phyloP scores from a whole-genome alignment of 2,329 filamentous ascomycete species.

The Arthroderma sp. region DNA sequence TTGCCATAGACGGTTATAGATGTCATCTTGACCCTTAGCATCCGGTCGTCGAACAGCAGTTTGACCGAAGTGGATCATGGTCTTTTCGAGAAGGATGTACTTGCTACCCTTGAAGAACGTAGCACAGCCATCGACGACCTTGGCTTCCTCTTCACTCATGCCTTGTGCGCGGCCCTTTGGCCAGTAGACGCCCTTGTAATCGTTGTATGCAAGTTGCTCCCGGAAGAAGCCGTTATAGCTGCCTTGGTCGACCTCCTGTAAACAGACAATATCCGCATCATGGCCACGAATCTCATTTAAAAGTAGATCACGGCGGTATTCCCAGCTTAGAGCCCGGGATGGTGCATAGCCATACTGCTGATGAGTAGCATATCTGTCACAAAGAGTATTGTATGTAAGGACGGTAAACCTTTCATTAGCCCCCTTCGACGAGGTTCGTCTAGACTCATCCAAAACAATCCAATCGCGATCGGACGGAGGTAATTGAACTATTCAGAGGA shows the following conservation, averaged over 20 bases:
- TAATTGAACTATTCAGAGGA: constrained; percentile 48
- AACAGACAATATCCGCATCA: constrained; percentile 76
- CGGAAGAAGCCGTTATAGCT: constrained; percentile 86
- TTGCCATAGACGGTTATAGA: constrained; percentile 97
- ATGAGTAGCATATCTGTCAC: constrained; percentile 79
- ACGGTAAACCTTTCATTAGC: constrained; percentile 59
- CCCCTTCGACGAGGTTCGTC: constrained; percentile 34
- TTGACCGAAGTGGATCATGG: constrained; percentile 80
- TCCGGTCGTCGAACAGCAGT: constrained; percentile 89
- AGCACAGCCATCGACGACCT: constrained; percentile 86
- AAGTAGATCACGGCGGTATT: constrained; percentile 71
- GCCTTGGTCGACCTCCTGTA: constrained; percentile 88
- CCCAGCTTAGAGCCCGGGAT: constrained; percentile 68
- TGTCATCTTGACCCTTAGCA: constrained; percentile 94
- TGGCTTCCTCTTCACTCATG: constrained; percentile 79
- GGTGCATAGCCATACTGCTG: constrained; percentile 84
- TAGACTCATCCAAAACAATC: constrained; percentile 54
- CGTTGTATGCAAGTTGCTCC: constrained; percentile 68
- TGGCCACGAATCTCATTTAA: constrained; percentile 66
- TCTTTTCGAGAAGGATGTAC: constrained; percentile 86
- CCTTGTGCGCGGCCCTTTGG: constrained; percentile 81
- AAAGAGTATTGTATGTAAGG: constrained; percentile 90
- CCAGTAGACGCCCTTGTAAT: constrained; percentile 91
- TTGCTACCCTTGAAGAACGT: constrained; percentile 95
- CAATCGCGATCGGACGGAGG: constrained; percentile 65